Conservation (phyloP, 2,329 filamentous ascomycete genomes). For the Alternaria sp. region DNA sequence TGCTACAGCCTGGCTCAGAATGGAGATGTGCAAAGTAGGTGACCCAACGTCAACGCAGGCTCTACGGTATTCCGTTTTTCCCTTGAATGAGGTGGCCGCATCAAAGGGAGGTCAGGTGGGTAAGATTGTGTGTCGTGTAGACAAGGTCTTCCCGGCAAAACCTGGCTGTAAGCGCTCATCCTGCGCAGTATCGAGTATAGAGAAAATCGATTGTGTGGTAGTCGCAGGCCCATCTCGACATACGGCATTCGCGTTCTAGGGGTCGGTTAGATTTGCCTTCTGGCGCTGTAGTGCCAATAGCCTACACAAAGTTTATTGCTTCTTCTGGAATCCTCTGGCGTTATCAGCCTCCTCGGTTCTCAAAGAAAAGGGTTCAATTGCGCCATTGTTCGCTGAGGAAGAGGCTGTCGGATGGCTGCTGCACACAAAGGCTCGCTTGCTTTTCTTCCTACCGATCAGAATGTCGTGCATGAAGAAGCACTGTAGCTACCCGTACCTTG, state of each 20-base stretch:
- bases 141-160: not conserved
- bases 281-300: not conserved
- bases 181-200: not conserved
- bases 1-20: not conserved
- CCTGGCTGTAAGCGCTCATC: not conserved
- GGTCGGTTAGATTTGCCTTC: not conserved
- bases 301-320: not conserved
- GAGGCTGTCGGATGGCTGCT: not conserved
- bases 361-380: not conserved
- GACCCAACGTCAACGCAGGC: not conserved
- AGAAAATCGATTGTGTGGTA: not conserved
- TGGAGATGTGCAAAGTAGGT: not conserved
- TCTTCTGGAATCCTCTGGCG: not conserved
- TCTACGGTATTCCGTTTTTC: not conserved
- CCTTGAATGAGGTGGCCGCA: not conserved
- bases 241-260: not conserved
- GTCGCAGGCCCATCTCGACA: not conserved
- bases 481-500: slow-evolving; percentile 5
- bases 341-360: not conserved
- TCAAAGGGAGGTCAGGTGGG: not conserved
- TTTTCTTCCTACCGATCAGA: not conserved
- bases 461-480: slow-evolving; percentile 5
- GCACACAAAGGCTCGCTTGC: not conserved
- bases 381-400: not conserved
- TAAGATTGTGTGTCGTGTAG: not conserved